Base-by-base conservation (phyloP, 83 land plant species). In the Picea abies region DNA sequence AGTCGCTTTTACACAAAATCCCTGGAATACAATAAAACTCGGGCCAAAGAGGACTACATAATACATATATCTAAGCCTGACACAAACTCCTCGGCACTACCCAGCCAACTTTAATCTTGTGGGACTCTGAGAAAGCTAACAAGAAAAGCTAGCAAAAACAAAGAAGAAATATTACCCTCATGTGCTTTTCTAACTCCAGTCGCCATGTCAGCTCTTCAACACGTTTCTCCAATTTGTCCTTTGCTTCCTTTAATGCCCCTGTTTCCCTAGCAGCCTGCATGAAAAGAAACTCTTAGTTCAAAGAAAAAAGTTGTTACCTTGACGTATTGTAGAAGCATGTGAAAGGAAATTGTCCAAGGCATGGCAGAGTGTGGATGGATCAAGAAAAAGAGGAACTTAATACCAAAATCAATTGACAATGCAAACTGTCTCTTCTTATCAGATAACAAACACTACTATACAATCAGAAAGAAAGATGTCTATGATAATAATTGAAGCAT, bases 161-260 rank as follows among this genome's bases (percentile, higher is more conserved):
- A 39, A 39, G 41, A 39, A 39, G 2, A 39, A 39, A 39, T 39
- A 39, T 63, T 90, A 96, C 98, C 91, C 95, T 92, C 95, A 96
- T 88, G 63, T 96, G 90, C 77, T 90, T 96, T 91, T 96, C 98
- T 71, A 94, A 88, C 86, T 96, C 91, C 52, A 96, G 75, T 79
- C 94, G 83, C 95, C 95, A 92, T 49, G 94, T 93, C 44, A 96
- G 89, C 75, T 96, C 96, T 82, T 96, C 98, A 86, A 95, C 96
- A 82, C 92, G 90, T 85, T 96, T 96, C 83, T 96, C 98, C 86
- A 96, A 83, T 80, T 94, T 96, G 49, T 89, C 90, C 67, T 94
- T 96, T 4, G 98, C 98, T 81, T 88, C 98, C 83, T 92, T 95
- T 19, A 96, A 90, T 22, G 96, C 98, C 65, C 96, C 96, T 35